These are phyloP conservation scores for Coniochaeta sp. DNA, from an alignment of 2,329 filamentous ascomycete genomes.

Conservation along the genomic window DNA sequence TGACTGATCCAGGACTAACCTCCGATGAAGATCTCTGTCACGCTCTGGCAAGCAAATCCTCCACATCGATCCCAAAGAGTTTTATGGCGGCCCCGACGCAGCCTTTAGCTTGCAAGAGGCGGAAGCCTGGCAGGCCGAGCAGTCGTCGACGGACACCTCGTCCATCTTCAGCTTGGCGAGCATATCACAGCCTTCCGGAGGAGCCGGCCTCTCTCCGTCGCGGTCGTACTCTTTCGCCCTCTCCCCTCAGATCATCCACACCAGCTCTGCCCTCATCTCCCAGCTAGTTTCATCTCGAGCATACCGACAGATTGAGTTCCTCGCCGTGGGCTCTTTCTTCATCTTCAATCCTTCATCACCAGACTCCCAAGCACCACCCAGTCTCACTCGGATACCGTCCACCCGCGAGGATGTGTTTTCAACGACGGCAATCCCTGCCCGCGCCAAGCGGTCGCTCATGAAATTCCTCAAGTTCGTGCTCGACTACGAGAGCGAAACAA, in stretches of 20 bases:
- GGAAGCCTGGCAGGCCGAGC: slow-evolving; percentile 59
- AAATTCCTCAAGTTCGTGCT: slow-evolving; percentile 87
- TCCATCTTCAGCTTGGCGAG: slow-evolving; percentile 28
- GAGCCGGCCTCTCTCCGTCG: slow-evolving; percentile 48
- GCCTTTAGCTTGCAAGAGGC: slow-evolving; percentile 79
- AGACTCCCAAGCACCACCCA: slow-evolving; percentile 15
- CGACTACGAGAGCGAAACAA: slow-evolving; percentile 54
- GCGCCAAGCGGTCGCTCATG: slow-evolving; percentile 81
- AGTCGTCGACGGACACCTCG: slow-evolving; percentile 21
- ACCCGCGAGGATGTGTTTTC: slow-evolving; percentile 89
- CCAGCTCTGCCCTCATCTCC: slow-evolving; percentile 69
- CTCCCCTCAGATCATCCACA: slow-evolving; percentile 80
- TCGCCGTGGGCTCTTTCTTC: slow-evolving; percentile 90
- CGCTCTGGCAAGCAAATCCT: slow-evolving; percentile 86
- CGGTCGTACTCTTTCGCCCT: slow-evolving; percentile 78
- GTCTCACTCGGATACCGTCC: slow-evolving; percentile 69
- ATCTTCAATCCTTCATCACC: slow-evolving; percentile 49
- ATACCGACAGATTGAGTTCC: slow-evolving; percentile 85
- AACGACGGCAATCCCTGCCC: slow-evolving; percentile 65
- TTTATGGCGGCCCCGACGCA: slow-evolving; percentile 82
- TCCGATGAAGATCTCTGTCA: slow-evolving; percentile 70
- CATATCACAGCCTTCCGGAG: slow-evolving; percentile 27
- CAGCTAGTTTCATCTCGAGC: slow-evolving; percentile 83
- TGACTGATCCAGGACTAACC: slow-evolving; percentile 62
- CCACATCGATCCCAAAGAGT: slow-evolving; percentile 80